Conservation (phyloP, 2,329 filamentous ascomycete genomes). For the Aspergillus pseudonomiae region DNA sequence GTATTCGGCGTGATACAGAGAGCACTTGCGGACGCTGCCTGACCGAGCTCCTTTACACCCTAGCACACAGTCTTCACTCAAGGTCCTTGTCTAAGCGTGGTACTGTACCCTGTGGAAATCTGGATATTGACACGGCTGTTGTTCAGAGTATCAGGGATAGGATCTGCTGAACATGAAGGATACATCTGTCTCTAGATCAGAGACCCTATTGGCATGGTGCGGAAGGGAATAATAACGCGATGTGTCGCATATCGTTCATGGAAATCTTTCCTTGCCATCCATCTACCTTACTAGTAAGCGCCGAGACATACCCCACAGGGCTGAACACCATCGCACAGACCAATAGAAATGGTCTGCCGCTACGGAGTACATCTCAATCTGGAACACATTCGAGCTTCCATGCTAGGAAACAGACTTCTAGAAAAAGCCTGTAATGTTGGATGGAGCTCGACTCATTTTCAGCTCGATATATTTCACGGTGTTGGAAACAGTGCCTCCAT, state of each 20-base stretch:
- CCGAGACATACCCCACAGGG: not conserved
- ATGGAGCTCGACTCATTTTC: not conserved
- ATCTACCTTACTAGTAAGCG: not conserved
- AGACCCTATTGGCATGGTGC: not conserved
- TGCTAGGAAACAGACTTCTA: not conserved
- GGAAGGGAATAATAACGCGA: not conserved
- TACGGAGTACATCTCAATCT: not conserved
- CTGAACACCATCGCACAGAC: not conserved
- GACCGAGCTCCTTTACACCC: not conserved
- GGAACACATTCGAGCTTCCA: not conserved
- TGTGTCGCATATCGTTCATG: not conserved
- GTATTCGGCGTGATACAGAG: not conserved
- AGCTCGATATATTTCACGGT: not conserved
- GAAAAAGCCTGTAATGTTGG: not conserved
- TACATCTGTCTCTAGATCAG: not conserved
- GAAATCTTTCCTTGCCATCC: not conserved
- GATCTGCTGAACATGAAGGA: not conserved
- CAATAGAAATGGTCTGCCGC: not conserved
- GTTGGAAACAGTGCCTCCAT: not conserved
- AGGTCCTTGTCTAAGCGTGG: too few species aligned
- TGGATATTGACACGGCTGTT: not conserved
- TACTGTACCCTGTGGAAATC: not conserved
- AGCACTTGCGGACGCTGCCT: not conserved
- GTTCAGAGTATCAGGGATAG: too few species aligned
- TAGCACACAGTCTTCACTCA: not conserved